A percentile compares a stretch with the other conserved stretches of the same genome.
These are phyloP conservation scores for Sphagnum magellanicum DNA, from an alignment of 228 moss, liverwort and hornwort species.

Conservation along the genomic window DNA sequence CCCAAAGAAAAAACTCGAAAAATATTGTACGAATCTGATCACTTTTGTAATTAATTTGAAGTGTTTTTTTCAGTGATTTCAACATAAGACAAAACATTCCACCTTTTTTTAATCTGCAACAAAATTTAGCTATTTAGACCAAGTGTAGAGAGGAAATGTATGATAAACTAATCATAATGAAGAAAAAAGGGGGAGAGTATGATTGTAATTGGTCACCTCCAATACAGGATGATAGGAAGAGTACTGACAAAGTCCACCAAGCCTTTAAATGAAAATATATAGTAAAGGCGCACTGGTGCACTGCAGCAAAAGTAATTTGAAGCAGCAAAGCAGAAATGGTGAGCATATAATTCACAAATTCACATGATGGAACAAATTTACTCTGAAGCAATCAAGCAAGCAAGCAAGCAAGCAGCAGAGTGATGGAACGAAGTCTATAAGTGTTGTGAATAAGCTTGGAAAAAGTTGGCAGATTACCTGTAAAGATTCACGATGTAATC, in stretches of 20 bases:
- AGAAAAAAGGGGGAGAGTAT: too few relatives aligned
- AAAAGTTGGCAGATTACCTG: slow-evolving; percentile 33
- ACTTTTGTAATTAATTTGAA: too few relatives aligned
- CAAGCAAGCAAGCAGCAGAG: not conserved
- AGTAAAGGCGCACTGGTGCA: slow-evolving; percentile 92
- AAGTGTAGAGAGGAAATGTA: too few relatives aligned
- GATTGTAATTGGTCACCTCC: slow-evolving; percentile 44
- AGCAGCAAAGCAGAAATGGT: too few relatives aligned
- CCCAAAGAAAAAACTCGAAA: too few relatives aligned
- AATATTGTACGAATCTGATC: too few relatives aligned
- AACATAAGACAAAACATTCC: too few relatives aligned
- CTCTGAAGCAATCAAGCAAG: not conserved
- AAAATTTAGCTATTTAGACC: too few relatives aligned
- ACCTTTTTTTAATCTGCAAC: too few relatives aligned
- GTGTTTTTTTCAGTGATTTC: too few relatives aligned
- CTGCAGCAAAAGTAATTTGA: slow-evolving; percentile 23
- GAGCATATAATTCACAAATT: not conserved
- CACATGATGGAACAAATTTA: not conserved
- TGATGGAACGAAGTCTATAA: not conserved
- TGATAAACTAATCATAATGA: too few relatives aligned
- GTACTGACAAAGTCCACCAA: slow-evolving; percentile 83
- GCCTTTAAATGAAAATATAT: slow-evolving; percentile 78
- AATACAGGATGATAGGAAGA: slow-evolving; percentile 69
- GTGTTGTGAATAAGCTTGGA: not conserved
- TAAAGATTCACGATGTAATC: slow-evolving; percentile 77